Evolutionary conservation across 2,329 filamentous ascomycete species (phyloP).

Genomic region (Aspergillus sojae): DNA sequence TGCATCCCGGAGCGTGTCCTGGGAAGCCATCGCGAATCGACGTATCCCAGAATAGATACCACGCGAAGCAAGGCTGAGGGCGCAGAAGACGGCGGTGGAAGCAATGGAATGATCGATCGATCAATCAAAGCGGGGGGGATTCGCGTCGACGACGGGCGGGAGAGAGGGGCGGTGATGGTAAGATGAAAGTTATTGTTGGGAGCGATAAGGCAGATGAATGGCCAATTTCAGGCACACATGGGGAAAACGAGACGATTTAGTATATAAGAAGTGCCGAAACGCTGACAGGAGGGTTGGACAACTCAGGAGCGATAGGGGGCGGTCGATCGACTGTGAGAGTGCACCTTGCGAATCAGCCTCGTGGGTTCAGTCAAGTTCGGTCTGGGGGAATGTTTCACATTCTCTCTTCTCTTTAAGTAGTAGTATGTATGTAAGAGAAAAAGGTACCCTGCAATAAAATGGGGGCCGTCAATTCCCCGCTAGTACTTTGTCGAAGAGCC

Average conservation of each 20-base stretch:
- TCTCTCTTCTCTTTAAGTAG: conserved; percentile 4
- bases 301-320: neutral
- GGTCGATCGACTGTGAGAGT: neutral
- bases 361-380: conserved; percentile 10
- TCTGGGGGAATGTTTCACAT: conserved; percentile 14
- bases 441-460: neutral
- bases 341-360: conserved; percentile 30
- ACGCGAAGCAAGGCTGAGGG: conserved; percentile 22
- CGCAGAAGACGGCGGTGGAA: conserved; percentile 12
- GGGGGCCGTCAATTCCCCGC: neutral
- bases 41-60: conserved; percentile 26
- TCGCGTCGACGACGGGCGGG: conserved; percentile 9
- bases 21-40: conserved; percentile 32
- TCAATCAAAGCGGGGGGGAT: conserved; percentile 1
- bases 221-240: conserved; percentile 1
- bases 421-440: neutral
- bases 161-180: conserved; percentile 12
- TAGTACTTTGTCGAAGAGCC: neutral
- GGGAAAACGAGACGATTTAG: neutral
- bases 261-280: neutral
- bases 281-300: neutral
- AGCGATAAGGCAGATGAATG: conserved; percentile 8
- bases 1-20: conserved; percentile 36
- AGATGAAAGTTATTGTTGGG: neutral
- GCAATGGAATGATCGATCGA: neutral